These are phyloP conservation scores for Cercospora canescens DNA, from an alignment of 2,329 filamentous ascomycete species.

Conservation along the genomic window DNA sequence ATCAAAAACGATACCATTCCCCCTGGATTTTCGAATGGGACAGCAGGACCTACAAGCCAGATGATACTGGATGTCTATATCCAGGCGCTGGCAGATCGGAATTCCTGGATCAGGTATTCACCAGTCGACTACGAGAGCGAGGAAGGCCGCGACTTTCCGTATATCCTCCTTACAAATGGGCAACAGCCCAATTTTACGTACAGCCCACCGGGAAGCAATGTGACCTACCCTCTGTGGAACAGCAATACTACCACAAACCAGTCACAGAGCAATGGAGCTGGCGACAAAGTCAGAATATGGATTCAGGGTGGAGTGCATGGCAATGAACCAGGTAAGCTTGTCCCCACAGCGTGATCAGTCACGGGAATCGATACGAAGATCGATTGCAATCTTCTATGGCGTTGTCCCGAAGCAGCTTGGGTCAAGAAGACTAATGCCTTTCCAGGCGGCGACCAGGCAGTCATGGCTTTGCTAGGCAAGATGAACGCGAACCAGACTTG, in stretches of 20 bases:
- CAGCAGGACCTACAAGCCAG: constrained; percentile 36
- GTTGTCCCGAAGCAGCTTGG: neutral
- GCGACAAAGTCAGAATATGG: constrained; percentile 38
- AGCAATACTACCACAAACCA: neutral
- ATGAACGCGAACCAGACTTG: constrained; percentile 37
- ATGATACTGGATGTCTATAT: constrained; percentile 32
- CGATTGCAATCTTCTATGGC: neutral
- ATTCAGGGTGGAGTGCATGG: constrained; percentile 41
- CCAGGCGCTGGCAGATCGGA: constrained; percentile 32
- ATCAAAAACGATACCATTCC: constrained; percentile 31
- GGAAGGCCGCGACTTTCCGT: constrained; percentile 37
- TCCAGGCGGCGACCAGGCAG: constrained; percentile 36
- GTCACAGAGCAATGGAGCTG: constrained; percentile 6
- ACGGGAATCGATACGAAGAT: neutral
- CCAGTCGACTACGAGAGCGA: constrained; percentile 35
- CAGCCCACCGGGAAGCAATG: constrained; percentile 14
- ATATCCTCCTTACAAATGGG: constrained; percentile 29
- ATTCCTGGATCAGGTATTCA: constrained; percentile 36
- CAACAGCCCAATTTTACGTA: neutral
- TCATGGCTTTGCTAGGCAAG: constrained; percentile 38
- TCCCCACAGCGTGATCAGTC: neutral
- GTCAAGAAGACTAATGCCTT: neutral
- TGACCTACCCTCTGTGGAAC: neutral
- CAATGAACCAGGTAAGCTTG: constrained; percentile 35
- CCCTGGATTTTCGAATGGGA: constrained; percentile 34